These are phyloP conservation scores for Xylariaceae sp. DNA, from an alignment of 2,329 filamentous ascomycete genomes.

Conservation along the genomic window DNA sequence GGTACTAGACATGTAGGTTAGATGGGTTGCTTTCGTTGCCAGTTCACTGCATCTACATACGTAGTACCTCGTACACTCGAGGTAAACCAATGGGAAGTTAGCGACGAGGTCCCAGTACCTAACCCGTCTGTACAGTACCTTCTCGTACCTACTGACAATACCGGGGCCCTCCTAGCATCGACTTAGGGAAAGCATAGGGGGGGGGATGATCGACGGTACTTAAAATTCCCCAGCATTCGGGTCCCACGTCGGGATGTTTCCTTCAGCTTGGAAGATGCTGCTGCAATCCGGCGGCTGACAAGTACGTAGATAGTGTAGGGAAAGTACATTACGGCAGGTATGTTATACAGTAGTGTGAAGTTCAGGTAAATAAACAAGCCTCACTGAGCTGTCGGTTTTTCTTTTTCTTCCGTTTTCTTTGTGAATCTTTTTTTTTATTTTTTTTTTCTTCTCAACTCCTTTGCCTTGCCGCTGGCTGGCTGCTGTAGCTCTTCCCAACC, in stretches of 20 bases:
- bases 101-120: not conserved
- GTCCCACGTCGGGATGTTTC: conserved; percentile 10
- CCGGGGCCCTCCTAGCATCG: not conserved
- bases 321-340: not conserved
- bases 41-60: not conserved
- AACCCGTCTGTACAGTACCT: not conserved
- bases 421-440: not conserved
- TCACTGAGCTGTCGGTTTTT: conserved; percentile 6
- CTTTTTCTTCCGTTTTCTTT: not conserved
- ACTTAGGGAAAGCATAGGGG: not conserved
- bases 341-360: conserved; percentile 1
- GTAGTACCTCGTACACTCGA: not conserved
- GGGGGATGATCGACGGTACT: not conserved
- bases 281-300: conserved; percentile 8
- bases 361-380: conserved; percentile 2
- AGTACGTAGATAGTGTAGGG: not conserved
- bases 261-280: conserved; percentile 1
- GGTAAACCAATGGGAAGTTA: not conserved
- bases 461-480: not conserved
- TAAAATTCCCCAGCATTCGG: conserved; percentile 1
- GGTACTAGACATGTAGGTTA: not conserved
- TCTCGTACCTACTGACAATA: not conserved
- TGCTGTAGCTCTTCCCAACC: not conserved
- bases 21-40: not conserved
- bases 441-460: not conserved